Conservation (phyloP, 2,329 filamentous ascomycete species). For the Pseudocercospora ulei region DNA sequence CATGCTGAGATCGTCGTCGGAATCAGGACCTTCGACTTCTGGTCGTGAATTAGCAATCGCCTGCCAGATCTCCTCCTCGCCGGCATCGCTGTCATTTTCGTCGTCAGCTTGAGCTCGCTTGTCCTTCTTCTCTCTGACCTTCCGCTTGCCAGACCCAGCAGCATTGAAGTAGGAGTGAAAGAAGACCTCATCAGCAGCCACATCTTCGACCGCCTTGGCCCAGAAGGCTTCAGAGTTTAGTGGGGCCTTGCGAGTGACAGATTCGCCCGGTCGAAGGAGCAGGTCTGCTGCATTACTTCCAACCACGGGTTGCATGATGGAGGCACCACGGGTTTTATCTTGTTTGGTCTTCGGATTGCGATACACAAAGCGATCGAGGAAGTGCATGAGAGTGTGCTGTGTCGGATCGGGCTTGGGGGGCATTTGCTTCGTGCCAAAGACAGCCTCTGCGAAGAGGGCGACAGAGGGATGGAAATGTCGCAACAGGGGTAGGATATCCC, state of each 20-base stretch:
- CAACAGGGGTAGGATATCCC: constrained; percentile 76
- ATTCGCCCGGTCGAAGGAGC: constrained; percentile 51
- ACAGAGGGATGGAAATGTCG: constrained; percentile 91
- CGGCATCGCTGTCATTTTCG: constrained; percentile 37
- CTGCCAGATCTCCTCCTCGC: constrained; percentile 74
- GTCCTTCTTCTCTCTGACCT: constrained; percentile 47
- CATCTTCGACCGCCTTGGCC: constrained; percentile 77
- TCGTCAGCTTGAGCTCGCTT: constrained; percentile 41
- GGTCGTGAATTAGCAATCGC: constrained; percentile 73
- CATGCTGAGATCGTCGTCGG: constrained; percentile 51
- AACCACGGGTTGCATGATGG: constrained; percentile 91
- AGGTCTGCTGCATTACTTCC: constrained; percentile 52
- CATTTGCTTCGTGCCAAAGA: constrained; percentile 60
- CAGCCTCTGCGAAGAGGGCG: constrained; percentile 60
- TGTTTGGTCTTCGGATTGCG: constrained; percentile 68
- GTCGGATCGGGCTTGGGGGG: constrained; percentile 83
- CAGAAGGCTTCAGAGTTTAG: constrained; percentile 87
- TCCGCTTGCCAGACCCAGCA: constrained; percentile 46
- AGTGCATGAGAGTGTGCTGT: constrained; percentile 83
- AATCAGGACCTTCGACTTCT: constrained; percentile 57
- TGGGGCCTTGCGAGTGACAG: constrained; percentile 37
- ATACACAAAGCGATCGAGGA: constrained; percentile 98
- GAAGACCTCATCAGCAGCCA: constrained; percentile 87
- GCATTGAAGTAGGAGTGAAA: constrained; percentile 95
- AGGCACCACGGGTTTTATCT: constrained; percentile 59